phyloP scores from a whole-genome alignment of 2,329 filamentous ascomycete species.

The Rhytidhysteron rufulum region DNA sequence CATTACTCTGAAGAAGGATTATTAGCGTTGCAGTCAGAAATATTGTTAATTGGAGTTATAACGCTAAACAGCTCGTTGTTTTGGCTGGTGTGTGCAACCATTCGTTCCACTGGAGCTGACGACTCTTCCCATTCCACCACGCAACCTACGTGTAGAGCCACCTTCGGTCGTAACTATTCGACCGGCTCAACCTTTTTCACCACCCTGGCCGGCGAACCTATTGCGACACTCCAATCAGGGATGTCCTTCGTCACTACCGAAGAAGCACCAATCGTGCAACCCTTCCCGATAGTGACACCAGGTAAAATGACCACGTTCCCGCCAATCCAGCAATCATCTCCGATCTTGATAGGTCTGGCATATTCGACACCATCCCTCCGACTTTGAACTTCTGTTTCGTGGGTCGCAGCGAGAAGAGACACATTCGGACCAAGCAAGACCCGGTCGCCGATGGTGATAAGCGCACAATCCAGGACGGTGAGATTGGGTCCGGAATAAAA shows the following conservation, averaged over 20 bases:
- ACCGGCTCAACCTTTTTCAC: too few relatives aligned
- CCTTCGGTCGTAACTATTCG: too few relatives aligned
- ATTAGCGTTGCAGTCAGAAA: too few relatives aligned
- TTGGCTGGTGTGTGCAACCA: too few relatives aligned
- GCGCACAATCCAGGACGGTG: slow-evolving; percentile 50
- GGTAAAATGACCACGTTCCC: slow-evolving; percentile 30
- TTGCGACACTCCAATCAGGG: slow-evolving; percentile 34
- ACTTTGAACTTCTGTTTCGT: slow-evolving; percentile 48
- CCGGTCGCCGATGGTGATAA: slow-evolving; percentile 51
- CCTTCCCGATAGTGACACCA: slow-evolving; percentile 40
- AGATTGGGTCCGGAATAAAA: slow-evolving; percentile 62
- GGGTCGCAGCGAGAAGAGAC: slow-evolving; percentile 50
- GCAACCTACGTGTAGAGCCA: too few relatives aligned
- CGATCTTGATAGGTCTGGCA: slow-evolving; percentile 46
- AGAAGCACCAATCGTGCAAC: slow-evolving; percentile 39
- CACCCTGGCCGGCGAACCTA: slow-evolving; percentile 36
- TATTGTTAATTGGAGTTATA: too few relatives aligned
- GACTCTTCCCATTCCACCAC: too few relatives aligned
- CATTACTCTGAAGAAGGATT: too few relatives aligned
- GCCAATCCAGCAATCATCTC: slow-evolving; percentile 31
- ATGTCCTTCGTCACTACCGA: slow-evolving; percentile 40
- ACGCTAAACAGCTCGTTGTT: too few relatives aligned
- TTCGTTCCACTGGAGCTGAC: too few relatives aligned
- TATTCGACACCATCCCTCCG: slow-evolving; percentile 49
- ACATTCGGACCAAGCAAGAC: slow-evolving; percentile 53